Evolutionary conservation across 2,329 filamentous ascomycete species (phyloP), one percentile per base, ranked within the genome.

Genomic region (Fusarium abutilonis): DNA sequence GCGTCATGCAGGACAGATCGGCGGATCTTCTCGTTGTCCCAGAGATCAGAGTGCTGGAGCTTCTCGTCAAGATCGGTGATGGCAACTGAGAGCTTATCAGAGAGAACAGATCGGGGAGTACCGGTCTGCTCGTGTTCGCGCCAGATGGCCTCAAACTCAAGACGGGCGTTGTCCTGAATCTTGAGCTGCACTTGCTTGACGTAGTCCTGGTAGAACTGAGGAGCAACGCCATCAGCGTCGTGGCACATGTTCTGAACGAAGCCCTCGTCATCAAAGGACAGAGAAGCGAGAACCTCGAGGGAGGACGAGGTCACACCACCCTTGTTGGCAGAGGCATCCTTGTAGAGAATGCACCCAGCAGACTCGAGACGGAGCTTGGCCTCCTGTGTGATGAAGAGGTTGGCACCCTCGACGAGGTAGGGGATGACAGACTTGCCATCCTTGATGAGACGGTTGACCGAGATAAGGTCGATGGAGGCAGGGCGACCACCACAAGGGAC

Each of bases 141-240:
- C 95, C 95, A 99, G 79, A 99, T 96, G 39, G 95, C 95, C 79
- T 99, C 95, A 69, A 99, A 99, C 77, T 99, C 95, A 32, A 99
- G 87, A 14, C 87, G 83, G 3, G 95, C 95, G 69, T 99, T 99
- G 70, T 93, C 88, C 77, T 91, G 87, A 75, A 99, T 98, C 73
- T 89, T 93, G 63, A 86, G 85, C 78, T 99, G 95, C 3, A 99
- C 95, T 72, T 93, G 86, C 75, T 90, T 90, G 70, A 99, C 95
- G 72, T 99, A 99, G 39, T 87, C 86, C 74, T 93, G 84, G 85
- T 99, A 99, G 83, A 99, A 99, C 46, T 89, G 85, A 0, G 95
- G 95, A 3, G 89, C 87, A 46, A 89, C 86, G 47, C 92, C 95
- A 50, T 77, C 74, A 35, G 75, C 73, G 66, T 93, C 87, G 64